Base-by-base conservation (phyloP, 495 filamentous ascomycete species). In the Pyrenopolyporus hunteri region DNA sequence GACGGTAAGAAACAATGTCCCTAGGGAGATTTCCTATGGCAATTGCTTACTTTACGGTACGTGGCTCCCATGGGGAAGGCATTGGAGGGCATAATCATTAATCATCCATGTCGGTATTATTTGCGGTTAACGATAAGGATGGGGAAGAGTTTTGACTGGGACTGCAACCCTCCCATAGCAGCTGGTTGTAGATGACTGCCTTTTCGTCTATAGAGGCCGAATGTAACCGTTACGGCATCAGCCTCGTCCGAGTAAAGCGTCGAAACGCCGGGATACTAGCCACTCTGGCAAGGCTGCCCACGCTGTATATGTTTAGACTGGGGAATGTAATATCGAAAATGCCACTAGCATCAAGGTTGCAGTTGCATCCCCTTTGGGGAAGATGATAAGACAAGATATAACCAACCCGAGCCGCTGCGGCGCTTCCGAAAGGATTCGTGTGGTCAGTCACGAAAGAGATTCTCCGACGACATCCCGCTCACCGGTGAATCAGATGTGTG, bases 141-240 rank as follows among this genome's bases (percentile, higher is more conserved):
- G 11, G 28, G 11, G 46, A 57, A 52, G 51, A 17, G 19, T 49
- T 42, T 42, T 28, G n/a, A n/a, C 61, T 44, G 1, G 33, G 28
- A 53, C 31, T 66, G 63, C n/a, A 66, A 66, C 63, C 63, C 63
- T 62, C 56, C 58, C 29, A 43, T 54, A 67, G 50, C 31, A 46
- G 23, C 29, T 32, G 39, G 39, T 48, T 36, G 49, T 58, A 63
- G 63, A 66, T 63, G 57, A 66, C 63, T 54, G 17, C 46, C 29
- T 43, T 51, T 63, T 52, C 33, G 64, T 67, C 53, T 59, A 40
- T 23, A 22, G 59, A 42, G 36, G n/a, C 43, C 33, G 42, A 63
- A 58, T 58, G 53, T 42, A 40, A 63, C 47, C 42, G 39, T 35
- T 40, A 29, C 29, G 22, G 47, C 31, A 47, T 57, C 58, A 57